Evolutionary conservation across 2,329 filamentous ascomycete genomes (phyloP).

Genomic region (Aspergillus udagawae): DNA sequence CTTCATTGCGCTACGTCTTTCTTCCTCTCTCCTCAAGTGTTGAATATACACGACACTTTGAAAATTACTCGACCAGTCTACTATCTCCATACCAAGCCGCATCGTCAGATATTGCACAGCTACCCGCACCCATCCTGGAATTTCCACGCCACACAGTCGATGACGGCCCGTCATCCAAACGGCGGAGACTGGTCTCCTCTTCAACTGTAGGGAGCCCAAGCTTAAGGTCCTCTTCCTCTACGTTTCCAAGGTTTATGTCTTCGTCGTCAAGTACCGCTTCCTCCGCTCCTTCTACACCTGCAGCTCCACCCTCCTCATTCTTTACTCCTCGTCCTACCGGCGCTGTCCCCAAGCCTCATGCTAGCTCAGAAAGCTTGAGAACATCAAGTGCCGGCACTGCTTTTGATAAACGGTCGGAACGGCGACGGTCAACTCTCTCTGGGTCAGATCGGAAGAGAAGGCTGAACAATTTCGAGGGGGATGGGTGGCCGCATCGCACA

Average conservation of each 20-base stretch:
- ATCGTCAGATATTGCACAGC: neutral
- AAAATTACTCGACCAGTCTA: neutral
- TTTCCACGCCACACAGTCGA: conserved; percentile 25
- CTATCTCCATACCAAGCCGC: neutral
- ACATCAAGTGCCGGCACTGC: conserved; percentile 14
- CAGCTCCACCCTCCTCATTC: conserved; percentile 8
- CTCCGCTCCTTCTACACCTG: conserved; percentile 11
- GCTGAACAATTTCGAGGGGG: conserved; percentile 34
- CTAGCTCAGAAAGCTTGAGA: conserved; percentile 11
- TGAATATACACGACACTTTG: neutral
- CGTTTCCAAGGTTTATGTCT: conserved; percentile 19
- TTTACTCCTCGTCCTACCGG: conserved; percentile 4
- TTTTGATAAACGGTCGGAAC: conserved; percentile 13
- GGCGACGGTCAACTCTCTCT: conserved; percentile 19
- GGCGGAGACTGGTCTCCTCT: conserved; percentile 33
- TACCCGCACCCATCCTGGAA: conserved; percentile 17
- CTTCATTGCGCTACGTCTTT: neutral
- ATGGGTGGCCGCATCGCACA: conserved; percentile 16
- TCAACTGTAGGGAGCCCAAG: conserved; percentile 12
- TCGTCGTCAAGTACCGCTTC: conserved; percentile 20
- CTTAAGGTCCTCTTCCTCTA: neutral
- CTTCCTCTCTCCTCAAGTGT: neutral
- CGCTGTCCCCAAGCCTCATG: conserved; percentile 12
- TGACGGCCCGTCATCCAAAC: conserved; percentile 29
- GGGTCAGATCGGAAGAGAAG: conserved; percentile 41